phyloP scores from a whole-genome alignment of 2,329 filamentous ascomycete species.

The Penicillium sp. region DNA sequence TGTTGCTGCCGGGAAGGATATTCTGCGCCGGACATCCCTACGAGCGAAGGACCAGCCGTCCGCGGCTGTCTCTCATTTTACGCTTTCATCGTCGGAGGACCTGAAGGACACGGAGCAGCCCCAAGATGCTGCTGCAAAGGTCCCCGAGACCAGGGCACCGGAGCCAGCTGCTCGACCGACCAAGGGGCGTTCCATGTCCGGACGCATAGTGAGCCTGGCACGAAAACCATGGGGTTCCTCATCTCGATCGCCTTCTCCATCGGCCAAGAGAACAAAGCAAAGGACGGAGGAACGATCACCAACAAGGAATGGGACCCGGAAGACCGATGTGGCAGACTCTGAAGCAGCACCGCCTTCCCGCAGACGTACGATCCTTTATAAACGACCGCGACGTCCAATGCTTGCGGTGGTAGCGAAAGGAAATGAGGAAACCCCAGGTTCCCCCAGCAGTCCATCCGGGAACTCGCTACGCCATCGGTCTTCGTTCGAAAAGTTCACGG shows the following conservation, averaged over 20 bases:
- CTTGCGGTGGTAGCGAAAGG: conserved; percentile 36
- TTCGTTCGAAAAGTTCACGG: conserved; percentile 45
- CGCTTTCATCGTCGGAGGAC: conserved; percentile 34
- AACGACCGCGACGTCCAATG: conserved; percentile 38
- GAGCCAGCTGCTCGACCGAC: conserved; percentile 33
- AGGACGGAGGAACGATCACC: conserved; percentile 29
- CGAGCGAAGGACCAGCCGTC: conserved; percentile 33
- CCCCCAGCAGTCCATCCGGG: conserved; percentile 38
- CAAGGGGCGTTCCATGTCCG: conserved; percentile 46
- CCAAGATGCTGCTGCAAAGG: conserved; percentile 16
- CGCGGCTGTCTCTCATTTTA: conserved; percentile 33
- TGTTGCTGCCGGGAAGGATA: conserved; percentile 38
- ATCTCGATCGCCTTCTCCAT: conserved; percentile 46
- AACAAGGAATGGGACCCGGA: conserved; percentile 12
- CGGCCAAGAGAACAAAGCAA: conserved; percentile 28
- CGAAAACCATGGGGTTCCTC: conserved; percentile 47
- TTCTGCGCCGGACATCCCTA: conserved; percentile 39
- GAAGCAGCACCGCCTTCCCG: conserved; percentile 23
- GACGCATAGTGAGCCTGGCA: conserved; percentile 46
- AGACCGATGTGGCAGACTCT: conserved; percentile 18
- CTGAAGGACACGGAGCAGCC: conserved; percentile 25
- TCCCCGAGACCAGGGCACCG: conserved; percentile 27
- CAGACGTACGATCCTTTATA: conserved; percentile 32
- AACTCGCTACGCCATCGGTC: conserved; percentile 37
- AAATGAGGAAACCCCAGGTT: conserved; percentile 30